phyloP scores from a whole-genome alignment of 148 eudicot genomes.

The Talinum fruticosum region DNA sequence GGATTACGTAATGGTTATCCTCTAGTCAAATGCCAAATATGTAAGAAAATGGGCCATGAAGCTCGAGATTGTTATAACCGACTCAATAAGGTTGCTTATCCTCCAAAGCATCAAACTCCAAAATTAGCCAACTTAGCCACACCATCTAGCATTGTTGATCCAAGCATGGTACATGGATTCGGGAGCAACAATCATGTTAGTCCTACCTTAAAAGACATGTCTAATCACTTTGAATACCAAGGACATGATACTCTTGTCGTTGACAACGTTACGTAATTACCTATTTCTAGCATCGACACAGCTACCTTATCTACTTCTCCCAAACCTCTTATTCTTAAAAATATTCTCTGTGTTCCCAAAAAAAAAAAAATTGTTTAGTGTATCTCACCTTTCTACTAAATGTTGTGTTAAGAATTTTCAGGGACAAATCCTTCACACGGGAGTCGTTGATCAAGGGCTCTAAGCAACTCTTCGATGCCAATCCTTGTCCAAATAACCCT shows the following conservation, averaged over 20 bases:
- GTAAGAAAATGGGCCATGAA: neutral
- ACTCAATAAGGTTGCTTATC: neutral
- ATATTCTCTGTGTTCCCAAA: constrained; percentile 6
- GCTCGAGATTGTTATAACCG: neutral
- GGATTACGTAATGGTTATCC: neutral
- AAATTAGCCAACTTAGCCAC: neutral
- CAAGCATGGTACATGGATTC: constrained; percentile 17
- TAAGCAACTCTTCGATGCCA: neutral
- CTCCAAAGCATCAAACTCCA: neutral
- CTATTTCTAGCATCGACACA: constrained; percentile 11
- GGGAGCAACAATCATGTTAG: constrained; percentile 1
- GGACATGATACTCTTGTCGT: constrained; percentile 14
- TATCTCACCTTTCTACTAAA: neutral
- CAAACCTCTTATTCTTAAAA: neutral
- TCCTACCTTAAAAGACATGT: neutral
- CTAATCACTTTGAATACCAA: neutral
- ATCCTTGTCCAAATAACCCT: neutral
- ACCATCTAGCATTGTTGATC: neutral
- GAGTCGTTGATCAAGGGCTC: constrained; percentile 4
- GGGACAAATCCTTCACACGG: neutral
- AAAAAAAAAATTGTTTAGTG: constrained; percentile 9
- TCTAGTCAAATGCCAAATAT: neutral
- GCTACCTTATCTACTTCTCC: neutral
- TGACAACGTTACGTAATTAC: constrained; percentile 3
- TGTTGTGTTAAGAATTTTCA: constrained; percentile 14